phyloP scores from a whole-genome alignment of 139 green algal genomes.

The Marvania coccoides region DNA sequence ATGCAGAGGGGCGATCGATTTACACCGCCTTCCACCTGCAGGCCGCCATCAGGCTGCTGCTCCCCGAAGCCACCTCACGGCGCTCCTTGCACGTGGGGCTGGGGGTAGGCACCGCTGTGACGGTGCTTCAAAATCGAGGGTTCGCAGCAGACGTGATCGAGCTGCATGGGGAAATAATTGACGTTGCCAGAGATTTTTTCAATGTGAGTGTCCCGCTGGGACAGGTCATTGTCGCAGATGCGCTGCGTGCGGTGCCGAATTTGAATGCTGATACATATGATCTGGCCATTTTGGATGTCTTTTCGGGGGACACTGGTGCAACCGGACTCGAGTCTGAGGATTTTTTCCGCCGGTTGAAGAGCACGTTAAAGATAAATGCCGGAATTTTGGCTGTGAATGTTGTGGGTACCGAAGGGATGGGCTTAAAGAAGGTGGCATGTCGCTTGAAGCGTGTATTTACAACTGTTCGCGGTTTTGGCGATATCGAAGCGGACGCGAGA shows the following conservation, averaged over 20 bases:
- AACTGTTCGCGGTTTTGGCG: no score
- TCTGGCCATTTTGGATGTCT: constrained; percentile 5
- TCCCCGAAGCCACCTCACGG: not conserved
- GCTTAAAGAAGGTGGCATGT: no score
- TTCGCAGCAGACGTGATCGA: constrained; percentile 2
- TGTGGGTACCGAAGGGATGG: no score
- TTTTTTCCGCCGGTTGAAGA: no score
- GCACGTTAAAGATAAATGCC: no score
- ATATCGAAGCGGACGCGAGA: no score
- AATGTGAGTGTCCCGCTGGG: not conserved
- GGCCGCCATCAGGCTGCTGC: not conserved
- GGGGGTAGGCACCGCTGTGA: not conserved
- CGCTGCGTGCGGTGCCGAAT: not conserved
- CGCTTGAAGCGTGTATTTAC: no score
- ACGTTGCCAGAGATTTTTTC: not conserved
- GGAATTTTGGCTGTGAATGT: no score
- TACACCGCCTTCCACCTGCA: constrained; percentile 3
- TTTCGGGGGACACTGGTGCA: constrained; percentile 4
- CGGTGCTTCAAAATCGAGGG: not conserved
- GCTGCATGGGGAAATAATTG: not conserved
- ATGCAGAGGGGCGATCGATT: not conserved
- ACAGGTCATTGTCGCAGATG: constrained; percentile 1
- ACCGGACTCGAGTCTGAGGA: no score
- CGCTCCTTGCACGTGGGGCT: constrained; percentile 1
- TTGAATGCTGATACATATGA: not conserved